Evolutionary conservation across 805 yeast species (phyloP).

Genomic region (Teunomyces atbi): DNA sequence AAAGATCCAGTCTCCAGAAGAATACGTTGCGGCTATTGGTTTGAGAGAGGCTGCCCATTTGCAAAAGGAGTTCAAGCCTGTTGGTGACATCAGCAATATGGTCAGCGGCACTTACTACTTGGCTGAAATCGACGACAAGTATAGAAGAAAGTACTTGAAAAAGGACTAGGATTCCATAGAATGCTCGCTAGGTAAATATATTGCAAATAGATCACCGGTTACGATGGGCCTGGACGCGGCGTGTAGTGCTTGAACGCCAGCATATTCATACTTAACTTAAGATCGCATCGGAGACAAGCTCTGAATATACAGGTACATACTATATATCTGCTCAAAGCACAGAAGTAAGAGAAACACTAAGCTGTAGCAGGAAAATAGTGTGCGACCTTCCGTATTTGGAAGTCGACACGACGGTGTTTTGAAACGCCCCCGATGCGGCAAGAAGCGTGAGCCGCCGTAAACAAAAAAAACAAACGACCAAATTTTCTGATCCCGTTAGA

Average conservation of each 20-base stretch:
- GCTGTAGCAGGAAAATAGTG: too few relatives aligned
- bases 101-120: constrained; percentile 80
- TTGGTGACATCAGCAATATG: constrained; percentile 72
- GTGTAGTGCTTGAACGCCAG: too few relatives aligned
- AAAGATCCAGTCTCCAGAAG: constrained; percentile 64
- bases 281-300: too few relatives aligned
- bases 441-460: constrained; percentile 7
- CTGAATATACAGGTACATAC: too few relatives aligned
- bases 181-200: neutral
- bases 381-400: constrained; percentile 5
- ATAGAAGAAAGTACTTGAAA: constrained; percentile 75
- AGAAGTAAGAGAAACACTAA: too few relatives aligned
- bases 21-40: constrained; percentile 76
- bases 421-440: constrained; percentile 4
- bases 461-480: constrained; percentile 8
- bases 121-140: constrained; percentile 80
- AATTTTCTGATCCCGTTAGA: constrained; percentile 6
- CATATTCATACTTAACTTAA: too few relatives aligned
- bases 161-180: constrained; percentile 46
- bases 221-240: too few relatives aligned
- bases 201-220: neutral
- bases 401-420: constrained; percentile 5
- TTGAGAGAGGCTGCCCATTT: constrained; percentile 89
- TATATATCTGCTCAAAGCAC: too few relatives aligned
- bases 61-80: constrained; percentile 75